phyloP scores from a whole-genome alignment of 257 asterid genomes.

The Lavandula angustifolia region DNA sequence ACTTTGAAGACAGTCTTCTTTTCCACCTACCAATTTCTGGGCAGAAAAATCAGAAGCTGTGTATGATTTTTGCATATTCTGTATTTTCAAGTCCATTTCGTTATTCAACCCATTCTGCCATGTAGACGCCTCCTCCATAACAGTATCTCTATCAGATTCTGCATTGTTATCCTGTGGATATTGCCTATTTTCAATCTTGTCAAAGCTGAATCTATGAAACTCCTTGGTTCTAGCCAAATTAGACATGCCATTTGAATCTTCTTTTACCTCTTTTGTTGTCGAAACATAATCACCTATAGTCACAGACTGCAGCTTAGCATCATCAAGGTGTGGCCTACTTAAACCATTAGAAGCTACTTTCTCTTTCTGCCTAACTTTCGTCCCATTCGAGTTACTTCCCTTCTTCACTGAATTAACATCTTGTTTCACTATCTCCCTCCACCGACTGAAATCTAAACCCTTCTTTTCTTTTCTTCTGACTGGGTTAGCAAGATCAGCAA shows the following conservation, averaged over 20 bases:
- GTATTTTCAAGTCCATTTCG: conserved; percentile 31
- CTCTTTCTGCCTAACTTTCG: conserved; percentile 26
- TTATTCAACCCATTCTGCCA: conserved; percentile 26
- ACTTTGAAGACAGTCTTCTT: conserved; percentile 48
- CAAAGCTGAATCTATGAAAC: conserved; percentile 26
- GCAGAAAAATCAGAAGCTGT: conserved; percentile 38
- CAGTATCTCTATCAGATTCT: conserved; percentile 20
- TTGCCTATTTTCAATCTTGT: conserved; percentile 28
- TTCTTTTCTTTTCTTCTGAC: conserved; percentile 63
- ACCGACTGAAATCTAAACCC: conserved; percentile 58
- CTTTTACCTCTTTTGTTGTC: conserved; percentile 23
- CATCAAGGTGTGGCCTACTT: conserved; percentile 22
- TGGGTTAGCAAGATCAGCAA: conserved; percentile 60
- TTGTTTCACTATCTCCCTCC: conserved; percentile 48
- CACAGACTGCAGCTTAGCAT: conserved; percentile 24
- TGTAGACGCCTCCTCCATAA: conserved; percentile 22
- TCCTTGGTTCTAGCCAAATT: conserved; percentile 32
- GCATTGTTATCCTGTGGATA: conserved; percentile 7
- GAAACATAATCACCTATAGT: conserved; percentile 26
- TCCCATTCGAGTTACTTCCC: conserved; percentile 21
- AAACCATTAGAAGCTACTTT: conserved; percentile 28
- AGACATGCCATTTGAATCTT: conserved; percentile 18
- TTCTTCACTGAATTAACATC: conserved; percentile 37
- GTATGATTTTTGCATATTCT: conserved; percentile 25
- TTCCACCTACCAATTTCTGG: conserved; percentile 39